These are phyloP conservation scores for Maudiozyma barnettii DNA, from an alignment of 805 yeast genomes.

Conservation along the genomic window DNA sequence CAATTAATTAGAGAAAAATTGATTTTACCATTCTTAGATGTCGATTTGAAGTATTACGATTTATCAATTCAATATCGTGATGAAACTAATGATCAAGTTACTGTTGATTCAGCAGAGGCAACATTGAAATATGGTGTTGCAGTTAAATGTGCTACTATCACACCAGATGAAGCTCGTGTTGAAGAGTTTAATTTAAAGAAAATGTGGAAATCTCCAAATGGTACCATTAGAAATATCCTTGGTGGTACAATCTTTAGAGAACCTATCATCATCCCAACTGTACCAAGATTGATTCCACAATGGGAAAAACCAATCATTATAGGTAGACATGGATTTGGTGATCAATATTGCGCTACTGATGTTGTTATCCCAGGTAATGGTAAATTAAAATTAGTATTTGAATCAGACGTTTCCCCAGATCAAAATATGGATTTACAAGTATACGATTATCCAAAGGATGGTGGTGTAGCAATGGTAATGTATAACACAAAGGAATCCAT, in stretches of 20 bases:
- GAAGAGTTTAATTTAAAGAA: slow-evolving; percentile 82
- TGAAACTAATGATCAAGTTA: slow-evolving; percentile 78
- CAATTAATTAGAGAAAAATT: slow-evolving; percentile 76
- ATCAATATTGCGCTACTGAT: slow-evolving; percentile 92
- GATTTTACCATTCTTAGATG: slow-evolving; percentile 74
- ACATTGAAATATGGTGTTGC: slow-evolving; percentile 85
- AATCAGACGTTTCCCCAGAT: slow-evolving; percentile 48
- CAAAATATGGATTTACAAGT: slow-evolving; percentile 28
- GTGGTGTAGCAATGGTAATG: slow-evolving; percentile 82
- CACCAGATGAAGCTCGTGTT: slow-evolving; percentile 96
- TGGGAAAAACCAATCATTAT: slow-evolving; percentile 95
- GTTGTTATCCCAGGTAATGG: slow-evolving; percentile 60
- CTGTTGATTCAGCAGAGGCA: slow-evolving; percentile 84
- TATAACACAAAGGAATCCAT: slow-evolving; percentile 93
- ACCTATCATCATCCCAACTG: slow-evolving; percentile 81
- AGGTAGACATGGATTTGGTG: slow-evolving; percentile 97
- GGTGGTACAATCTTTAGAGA: slow-evolving; percentile 97
- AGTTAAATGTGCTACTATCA: slow-evolving; percentile 94
- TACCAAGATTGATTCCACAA: slow-evolving; percentile 80
- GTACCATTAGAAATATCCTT: slow-evolving; percentile 88
- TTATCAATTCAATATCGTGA: slow-evolving; percentile 82
- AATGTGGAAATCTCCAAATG: slow-evolving; percentile 98
- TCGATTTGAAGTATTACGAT: slow-evolving; percentile 87
- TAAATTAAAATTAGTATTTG: slow-evolving; percentile 63
- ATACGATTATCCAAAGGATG: slow-evolving; percentile 45